phyloP scores from a whole-genome alignment of 306 rosid genomes.

The Abrus pulchellus region DNA sequence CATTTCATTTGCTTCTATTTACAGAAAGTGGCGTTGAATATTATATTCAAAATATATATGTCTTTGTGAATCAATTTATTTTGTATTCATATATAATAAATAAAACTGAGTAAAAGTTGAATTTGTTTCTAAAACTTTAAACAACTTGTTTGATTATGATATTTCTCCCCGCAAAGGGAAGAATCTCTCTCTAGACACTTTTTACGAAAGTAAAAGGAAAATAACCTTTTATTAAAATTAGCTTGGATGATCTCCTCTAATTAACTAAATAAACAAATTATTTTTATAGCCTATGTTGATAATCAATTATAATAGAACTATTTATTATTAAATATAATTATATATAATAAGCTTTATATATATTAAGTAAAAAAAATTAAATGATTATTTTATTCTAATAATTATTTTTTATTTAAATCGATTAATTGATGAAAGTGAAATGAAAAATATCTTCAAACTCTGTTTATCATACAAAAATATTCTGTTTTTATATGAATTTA shows the following conservation, averaged over 20 bases:
- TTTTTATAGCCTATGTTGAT: too few relatives aligned
- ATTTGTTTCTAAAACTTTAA: background rate
- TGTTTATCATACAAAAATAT: too few relatives aligned
- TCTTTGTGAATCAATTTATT: background rate
- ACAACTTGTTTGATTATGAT: slow-evolving; percentile 9
- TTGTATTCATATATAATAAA: background rate
- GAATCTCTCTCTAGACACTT: background rate
- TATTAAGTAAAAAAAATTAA: too few relatives aligned
- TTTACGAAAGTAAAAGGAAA: background rate
- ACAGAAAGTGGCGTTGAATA: slow-evolving; percentile 36
- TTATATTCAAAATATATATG: background rate
- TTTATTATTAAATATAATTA: too few relatives aligned
- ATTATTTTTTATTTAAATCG: too few relatives aligned
- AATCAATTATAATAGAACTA: too few relatives aligned
- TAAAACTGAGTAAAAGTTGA: background rate
- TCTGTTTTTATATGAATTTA: too few relatives aligned
- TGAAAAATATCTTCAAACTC: too few relatives aligned
- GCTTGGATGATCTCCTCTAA: background rate
- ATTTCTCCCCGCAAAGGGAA: background rate
- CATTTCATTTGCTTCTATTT: slow-evolving; percentile 43
- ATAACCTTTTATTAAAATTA: background rate
- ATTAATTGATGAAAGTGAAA: too few relatives aligned
- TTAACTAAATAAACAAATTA: too few relatives aligned
- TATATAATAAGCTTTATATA: too few relatives aligned
- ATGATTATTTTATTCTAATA: too few relatives aligned